A percentile compares a stretch with the other conserved stretches of the same genome.
These are phyloP conservation scores for Jatropha podagrica DNA, from an alignment of 441 rosid genomes.

Conservation along the genomic window DNA sequence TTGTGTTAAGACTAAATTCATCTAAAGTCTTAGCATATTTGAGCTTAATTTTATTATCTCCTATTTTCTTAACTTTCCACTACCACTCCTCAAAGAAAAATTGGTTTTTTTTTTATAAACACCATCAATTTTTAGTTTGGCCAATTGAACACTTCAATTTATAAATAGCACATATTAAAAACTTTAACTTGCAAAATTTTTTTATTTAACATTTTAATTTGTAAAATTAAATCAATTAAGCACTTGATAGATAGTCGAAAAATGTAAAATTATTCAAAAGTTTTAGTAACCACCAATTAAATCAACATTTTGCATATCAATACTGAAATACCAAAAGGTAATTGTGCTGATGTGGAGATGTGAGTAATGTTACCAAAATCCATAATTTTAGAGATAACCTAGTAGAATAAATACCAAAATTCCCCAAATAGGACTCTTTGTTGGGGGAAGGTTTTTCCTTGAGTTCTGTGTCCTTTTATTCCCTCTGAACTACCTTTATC, in stretches of 20 bases:
- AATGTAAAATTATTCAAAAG: no score
- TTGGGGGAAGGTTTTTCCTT: background rate
- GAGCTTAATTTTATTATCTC: conserved; percentile 9
- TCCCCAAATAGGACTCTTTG: background rate
- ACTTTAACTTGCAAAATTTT: no score
- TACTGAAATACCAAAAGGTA: no score
- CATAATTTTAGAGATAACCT: background rate
- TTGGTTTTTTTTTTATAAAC: background rate
- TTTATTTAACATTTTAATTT: background rate
- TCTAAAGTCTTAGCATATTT: conserved; percentile 15
- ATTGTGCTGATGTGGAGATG: no score
- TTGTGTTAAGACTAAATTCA: background rate
- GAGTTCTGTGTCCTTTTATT: background rate
- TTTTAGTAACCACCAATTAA: no score
- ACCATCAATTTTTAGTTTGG: no score
- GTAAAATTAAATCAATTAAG: no score
- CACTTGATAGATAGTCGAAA: no score
- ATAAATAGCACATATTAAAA: no score
- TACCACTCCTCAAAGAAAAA: conserved; percentile 23
- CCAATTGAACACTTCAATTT: no score
- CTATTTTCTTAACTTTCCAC: conserved; percentile 17
- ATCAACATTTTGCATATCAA: no score
- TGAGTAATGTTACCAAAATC: no score
- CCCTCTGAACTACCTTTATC: background rate
- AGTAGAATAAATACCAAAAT: background rate